Percentiles rank a stretch among this genome's conserved stretches.
Conservation (phyloP, 805 yeast species). For the Pachysolen tannophilus region DNA sequence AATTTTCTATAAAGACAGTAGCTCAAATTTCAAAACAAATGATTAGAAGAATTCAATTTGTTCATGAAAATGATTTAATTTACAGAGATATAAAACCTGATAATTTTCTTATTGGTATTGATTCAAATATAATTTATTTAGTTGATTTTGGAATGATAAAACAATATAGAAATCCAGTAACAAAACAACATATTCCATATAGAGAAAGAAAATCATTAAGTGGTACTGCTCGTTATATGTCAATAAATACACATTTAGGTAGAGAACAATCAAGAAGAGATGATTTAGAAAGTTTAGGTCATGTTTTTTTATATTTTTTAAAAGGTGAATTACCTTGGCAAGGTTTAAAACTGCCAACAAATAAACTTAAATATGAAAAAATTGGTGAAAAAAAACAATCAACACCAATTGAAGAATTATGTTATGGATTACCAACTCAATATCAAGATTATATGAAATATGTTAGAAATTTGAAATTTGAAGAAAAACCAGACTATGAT, state of each 20-base stretch:
- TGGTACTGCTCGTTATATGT: constrained; percentile 85
- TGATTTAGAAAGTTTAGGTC: constrained; percentile 75
- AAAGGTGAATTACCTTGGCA: constrained; percentile 86
- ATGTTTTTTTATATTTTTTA: constrained; percentile 71
- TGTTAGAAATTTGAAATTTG: constrained; percentile 64
- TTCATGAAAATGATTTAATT: constrained; percentile 70
- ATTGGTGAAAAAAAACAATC: constrained; percentile 76
- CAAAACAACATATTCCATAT: constrained; percentile 77
- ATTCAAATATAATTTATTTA: constrained; percentile 61
- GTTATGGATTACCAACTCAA: constrained; percentile 61
- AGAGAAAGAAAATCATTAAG: constrained; percentile 72
- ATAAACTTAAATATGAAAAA: constrained; percentile 74
- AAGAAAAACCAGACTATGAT: constrained; percentile 73
- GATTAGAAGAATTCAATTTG: constrained; percentile 64
- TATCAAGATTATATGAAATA: constrained; percentile 67
- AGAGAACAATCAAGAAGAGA: constrained; percentile 80
- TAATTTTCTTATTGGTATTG: constrained; percentile 66
- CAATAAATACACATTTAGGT: constrained; percentile 81
- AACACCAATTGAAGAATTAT: constrained; percentile 53
- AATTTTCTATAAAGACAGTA: constrained; percentile 63
- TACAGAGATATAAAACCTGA: constrained; percentile 83
- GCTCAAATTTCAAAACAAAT: constrained; percentile 71
- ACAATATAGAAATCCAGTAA: constrained; percentile 72
- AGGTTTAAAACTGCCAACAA: constrained; percentile 84
- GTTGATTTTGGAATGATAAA: constrained; percentile 88